These are phyloP conservation scores for Cercophora scortea DNA, from an alignment of 495 filamentous ascomycete species.

Conservation along the genomic window DNA sequence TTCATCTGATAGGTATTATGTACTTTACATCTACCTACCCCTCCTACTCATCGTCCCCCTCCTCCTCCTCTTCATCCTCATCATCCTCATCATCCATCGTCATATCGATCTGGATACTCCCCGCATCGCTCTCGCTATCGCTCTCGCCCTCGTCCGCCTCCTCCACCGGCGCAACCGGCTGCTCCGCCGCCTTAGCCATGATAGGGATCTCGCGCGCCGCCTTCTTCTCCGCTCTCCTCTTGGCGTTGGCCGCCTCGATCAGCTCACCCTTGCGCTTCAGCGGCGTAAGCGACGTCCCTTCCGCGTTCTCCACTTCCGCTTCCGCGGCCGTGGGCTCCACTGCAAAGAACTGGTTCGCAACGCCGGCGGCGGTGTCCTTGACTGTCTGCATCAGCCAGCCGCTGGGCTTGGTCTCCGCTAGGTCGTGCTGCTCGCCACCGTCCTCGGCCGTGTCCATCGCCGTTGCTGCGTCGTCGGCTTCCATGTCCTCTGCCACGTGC, in stretches of 20 bases:
- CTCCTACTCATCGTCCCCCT: slow-evolving; percentile 3
- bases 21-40: background rate
- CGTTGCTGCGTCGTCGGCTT: background rate
- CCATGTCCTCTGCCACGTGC: slow-evolving; percentile 7
- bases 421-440: background rate
- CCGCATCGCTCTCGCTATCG: slow-evolving; percentile 14
- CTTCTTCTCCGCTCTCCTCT: slow-evolving; percentile 14
- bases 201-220: slow-evolving; percentile 37
- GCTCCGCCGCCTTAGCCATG: background rate
- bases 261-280: slow-evolving; percentile 35
- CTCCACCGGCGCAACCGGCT: background rate
- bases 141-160: slow-evolving; percentile 16
- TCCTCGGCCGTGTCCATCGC: background rate
- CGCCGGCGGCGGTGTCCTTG: background rate
- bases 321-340: background rate
- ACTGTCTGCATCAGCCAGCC: background rate
- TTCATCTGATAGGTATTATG: no score
- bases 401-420: no score
- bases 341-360: background rate
- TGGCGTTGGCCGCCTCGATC: background rate
- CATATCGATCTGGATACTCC: slow-evolving; percentile 23
- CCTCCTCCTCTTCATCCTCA: slow-evolving; percentile 14
- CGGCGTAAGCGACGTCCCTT: slow-evolving; percentile 11
- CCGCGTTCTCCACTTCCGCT: slow-evolving; percentile 1
- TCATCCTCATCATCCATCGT: slow-evolving; percentile 18